A percentile compares a stretch with the other conserved stretches of the same genome.
phyloP scores from a whole-genome alignment of 2,329 filamentous ascomycete genomes.

The Rhytidhysteron rufulum region DNA sequence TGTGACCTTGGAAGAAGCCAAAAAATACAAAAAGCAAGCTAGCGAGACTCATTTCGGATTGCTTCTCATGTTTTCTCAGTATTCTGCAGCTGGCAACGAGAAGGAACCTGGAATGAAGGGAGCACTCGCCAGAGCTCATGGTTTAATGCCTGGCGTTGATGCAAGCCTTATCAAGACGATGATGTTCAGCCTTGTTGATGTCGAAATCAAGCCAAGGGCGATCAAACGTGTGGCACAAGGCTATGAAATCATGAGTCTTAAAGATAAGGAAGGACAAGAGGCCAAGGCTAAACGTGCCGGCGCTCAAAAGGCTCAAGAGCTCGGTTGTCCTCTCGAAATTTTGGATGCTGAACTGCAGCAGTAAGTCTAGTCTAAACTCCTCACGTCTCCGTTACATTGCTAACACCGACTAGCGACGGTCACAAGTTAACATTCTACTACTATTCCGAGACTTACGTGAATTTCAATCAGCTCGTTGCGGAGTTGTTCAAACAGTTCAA shows the following conservation, averaged over 20 bases:
- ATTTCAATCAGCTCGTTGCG: constrained; percentile 96
- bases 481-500: constrained; percentile 99
- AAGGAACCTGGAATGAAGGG: constrained; percentile 51
- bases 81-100: constrained; percentile 28
- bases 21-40: constrained; percentile 85
- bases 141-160: constrained; percentile 10
- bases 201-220: constrained; percentile 87
- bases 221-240: constrained; percentile 92
- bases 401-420: constrained; percentile 69
- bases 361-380: constrained; percentile 55
- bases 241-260: constrained; percentile 82
- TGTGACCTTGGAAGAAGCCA: constrained; percentile 81
- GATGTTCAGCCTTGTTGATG: constrained; percentile 16
- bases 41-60: constrained; percentile 96
- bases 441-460: constrained; percentile 96
- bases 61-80: constrained; percentile 96
- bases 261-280: constrained; percentile 96
- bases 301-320: constrained; percentile 93
- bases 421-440: constrained; percentile 99
- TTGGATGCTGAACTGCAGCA: constrained; percentile 98
- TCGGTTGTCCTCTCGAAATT: constrained; percentile 96
- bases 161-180: constrained; percentile 9
- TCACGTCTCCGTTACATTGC: constrained; percentile 4
- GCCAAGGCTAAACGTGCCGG: constrained; percentile 96
- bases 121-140: constrained; percentile 30